phyloP scores from a whole-genome alignment of 2,329 filamentous ascomycete genomes.

The Proliferodiscus dingleyae region DNA sequence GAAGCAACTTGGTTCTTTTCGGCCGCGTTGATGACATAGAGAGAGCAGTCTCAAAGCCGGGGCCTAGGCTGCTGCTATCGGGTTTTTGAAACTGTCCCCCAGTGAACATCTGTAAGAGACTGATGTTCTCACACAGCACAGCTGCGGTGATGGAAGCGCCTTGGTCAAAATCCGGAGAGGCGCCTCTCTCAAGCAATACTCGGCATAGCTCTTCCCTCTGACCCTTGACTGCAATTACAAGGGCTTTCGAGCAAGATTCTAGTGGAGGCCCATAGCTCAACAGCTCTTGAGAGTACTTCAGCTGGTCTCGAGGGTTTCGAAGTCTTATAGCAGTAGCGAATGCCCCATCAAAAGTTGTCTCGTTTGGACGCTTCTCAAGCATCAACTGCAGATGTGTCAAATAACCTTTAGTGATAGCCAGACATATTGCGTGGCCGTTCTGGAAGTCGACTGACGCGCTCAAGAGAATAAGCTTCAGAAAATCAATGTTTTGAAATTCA shows the following conservation, averaged over 20 bases:
- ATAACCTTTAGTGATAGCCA: constrained; percentile 1
- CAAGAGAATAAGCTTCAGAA: constrained; percentile 8
- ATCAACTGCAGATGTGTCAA: constrained; percentile 2
- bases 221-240: neutral
- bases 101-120: constrained; percentile 5
- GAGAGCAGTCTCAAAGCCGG: constrained; percentile 6
- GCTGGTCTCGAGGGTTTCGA: constrained; percentile 2
- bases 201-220: constrained; percentile 6
- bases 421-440: constrained; percentile 4
- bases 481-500: constrained; percentile 4
- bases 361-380: constrained; percentile 6
- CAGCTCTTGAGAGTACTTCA: constrained; percentile 8
- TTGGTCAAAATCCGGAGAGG: constrained; percentile 4
- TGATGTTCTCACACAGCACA: constrained; percentile 3
- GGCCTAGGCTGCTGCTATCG: neutral
- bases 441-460: constrained; percentile 7
- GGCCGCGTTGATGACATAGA: neutral
- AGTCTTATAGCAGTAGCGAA: constrained; percentile 5
- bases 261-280: neutral
- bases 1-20: constrained; percentile 4
- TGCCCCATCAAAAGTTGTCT: constrained; percentile 3
- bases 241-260: constrained; percentile 5
- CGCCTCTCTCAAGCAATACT: constrained; percentile 5
- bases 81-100: constrained; percentile 2
- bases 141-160: constrained; percentile 8